Base-by-base conservation (phyloP, 1,284 basidiomycete species). In the Termitomyces sp. region DNA sequence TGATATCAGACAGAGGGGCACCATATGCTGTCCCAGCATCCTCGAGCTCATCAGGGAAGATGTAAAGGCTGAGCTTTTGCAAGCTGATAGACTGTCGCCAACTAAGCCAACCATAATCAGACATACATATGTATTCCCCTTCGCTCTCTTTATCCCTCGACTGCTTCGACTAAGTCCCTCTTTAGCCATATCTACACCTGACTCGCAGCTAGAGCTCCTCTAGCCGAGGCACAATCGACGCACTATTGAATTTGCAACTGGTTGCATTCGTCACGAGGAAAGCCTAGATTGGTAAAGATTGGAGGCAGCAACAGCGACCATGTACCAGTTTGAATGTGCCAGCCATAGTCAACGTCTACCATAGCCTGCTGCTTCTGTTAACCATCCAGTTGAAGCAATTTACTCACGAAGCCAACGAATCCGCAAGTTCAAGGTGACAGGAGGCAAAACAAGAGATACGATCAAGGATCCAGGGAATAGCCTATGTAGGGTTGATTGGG, bases 31-130 rank as follows among this genome's bases (percentile, higher is more conserved):
- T 71, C 1, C 68, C 73, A 6, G 73, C 72, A 17, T 72, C 72
- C 12, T 76, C 70, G 8, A 81, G 62, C 56, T 80, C 77, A 62
- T 81, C 77, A 0, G 80, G 78, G n/a, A 80, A 68, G 8, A 63
- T 67, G 0, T 70, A 59, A 15, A 75, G 64, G 1, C 65, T 68
- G 5, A 81, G 74, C 56, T 75, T 79, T 43, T 66, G 61, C 38
- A 24, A 24, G 24, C 24, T 24, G 24, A 24, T 24, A 24, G 5
- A 3, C 24, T 24, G 24, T 24, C 24, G 24, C 24, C 24, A 24
- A 3, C 5, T 24, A 5, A 24, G 24, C 5, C 24, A 24, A 24
- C 24, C 24, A 24, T 24, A 5, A 5, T 24, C 17, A 28, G 34
- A 31, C 50, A 52, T 56, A 8, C 24, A 24, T 24, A 24, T 24